Evolutionary conservation across 2,329 filamentous ascomycete genomes (phyloP).

Genomic region (Cercospora beticola): DNA sequence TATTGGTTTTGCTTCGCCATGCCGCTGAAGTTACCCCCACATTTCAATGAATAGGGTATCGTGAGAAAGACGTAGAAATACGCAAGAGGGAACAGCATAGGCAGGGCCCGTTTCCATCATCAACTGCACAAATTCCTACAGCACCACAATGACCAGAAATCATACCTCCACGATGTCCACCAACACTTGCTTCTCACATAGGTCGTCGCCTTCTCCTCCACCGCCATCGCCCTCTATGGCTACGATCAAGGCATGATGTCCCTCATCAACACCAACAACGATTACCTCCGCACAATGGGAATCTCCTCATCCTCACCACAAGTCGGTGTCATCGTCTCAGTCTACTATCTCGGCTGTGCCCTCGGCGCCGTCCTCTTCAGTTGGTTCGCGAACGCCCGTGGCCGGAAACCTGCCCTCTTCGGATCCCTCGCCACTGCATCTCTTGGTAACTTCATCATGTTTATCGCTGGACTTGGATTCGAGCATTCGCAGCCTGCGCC

Average conservation of each 20-base stretch:
- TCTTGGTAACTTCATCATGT: slow-evolving; percentile 61
- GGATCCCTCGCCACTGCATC: slow-evolving; percentile 54
- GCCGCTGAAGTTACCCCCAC: too few species aligned
- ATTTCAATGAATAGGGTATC: too few species aligned
- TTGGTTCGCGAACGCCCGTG: slow-evolving; percentile 54
- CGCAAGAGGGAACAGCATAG: too few species aligned
- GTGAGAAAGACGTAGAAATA: too few species aligned
- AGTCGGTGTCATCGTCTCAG: slow-evolving; percentile 60
- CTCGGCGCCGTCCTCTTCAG: slow-evolving; percentile 58
- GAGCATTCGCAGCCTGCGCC: slow-evolving; percentile 34
- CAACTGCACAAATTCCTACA: too few species aligned
- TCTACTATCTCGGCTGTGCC: slow-evolving; percentile 64
- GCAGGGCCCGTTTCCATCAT: too few species aligned
- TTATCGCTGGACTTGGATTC: slow-evolving; percentile 54
- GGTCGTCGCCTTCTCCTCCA: slow-evolving; percentile 55
- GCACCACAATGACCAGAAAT: neutral
- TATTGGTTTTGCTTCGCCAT: too few species aligned
- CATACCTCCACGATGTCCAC: neutral
- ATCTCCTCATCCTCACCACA: slow-evolving; percentile 46
- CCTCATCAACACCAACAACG: slow-evolving; percentile 55
- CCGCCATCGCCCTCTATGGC: slow-evolving; percentile 56
- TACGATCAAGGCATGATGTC: slow-evolving; percentile 50
- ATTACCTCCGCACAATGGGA: slow-evolving; percentile 60
- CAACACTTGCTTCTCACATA: slow-evolving; percentile 51
- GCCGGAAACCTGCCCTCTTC: slow-evolving; percentile 58